Evolutionary conservation across 768 basidiomycete species (phyloP), one percentile per base, ranked within the genome.

Genomic region (Tylopilus felleus): DNA sequence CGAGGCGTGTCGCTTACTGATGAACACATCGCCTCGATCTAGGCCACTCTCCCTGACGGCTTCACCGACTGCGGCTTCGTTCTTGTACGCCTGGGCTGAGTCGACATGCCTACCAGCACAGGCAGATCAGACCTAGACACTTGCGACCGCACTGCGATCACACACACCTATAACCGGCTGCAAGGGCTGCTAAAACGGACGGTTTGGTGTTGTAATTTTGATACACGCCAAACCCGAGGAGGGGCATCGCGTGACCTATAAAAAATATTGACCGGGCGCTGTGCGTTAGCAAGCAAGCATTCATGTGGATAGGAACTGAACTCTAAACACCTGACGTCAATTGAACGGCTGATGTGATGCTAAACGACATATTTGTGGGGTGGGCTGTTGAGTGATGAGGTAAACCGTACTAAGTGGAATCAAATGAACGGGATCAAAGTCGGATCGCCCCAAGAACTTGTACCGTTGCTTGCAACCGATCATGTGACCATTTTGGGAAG

Each of bases 141-240:
- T 36, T 19, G 38, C 13, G n/a, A 38, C n/a, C 29, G 42, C 43
- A 22, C 16, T 36, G 9, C 8, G 36, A 55, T 25, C 8, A 21
- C 44, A 49, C 58, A 28, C 55, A 80, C 83, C 79, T 74, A 65
- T 88, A 90, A n/a, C 88, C 88, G 21, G 74, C 78, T 55, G 75
- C 74, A 61, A 90, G 71, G 2, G 88, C 88, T 47, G 83, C 80
- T 12, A 84, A 60, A 39, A 82, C 81, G 19, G 85, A 81, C 0
- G 77, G 61, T 28, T 70, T 75, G 47, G 84, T 73, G 45, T 79
- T 74, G 59, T 80, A 77, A 69, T 88, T 89, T 63, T 81, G 77
- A 62, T 83, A 90, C 19, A 89, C 86, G 38, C 82, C 88, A 51
- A 89, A 83, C 13, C 88, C 88, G 3, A 90, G 73, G 7, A 77